Evolutionary conservation across 257 asterid genomes (phyloP).

Genomic region (Solanum bulbocastanum): DNA sequence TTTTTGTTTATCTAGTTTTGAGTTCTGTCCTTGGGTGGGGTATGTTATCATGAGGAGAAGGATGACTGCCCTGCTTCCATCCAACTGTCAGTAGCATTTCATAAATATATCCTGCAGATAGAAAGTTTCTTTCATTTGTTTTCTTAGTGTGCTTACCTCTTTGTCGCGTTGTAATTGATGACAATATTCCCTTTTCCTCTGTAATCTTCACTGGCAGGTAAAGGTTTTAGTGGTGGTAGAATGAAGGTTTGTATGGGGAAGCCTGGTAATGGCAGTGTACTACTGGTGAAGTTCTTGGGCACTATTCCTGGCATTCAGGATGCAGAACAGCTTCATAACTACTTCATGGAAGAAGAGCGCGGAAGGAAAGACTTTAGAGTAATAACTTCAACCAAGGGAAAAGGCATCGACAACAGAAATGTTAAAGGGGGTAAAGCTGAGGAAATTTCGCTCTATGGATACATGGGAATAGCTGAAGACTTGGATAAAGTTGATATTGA

Average conservation of each 20-base stretch:
- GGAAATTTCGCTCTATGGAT: slow-evolving; percentile 17
- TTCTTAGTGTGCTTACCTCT: not conserved
- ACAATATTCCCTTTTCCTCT: not conserved
- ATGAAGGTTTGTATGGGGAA: slow-evolving; percentile 17
- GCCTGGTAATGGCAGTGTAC: slow-evolving; percentile 12
- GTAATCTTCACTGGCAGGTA: slow-evolving; percentile 11
- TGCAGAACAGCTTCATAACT: slow-evolving; percentile 25
- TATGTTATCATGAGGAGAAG: not conserved
- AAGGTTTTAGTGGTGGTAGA: slow-evolving; percentile 16
- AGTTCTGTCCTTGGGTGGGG: not conserved
- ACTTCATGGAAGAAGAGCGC: slow-evolving; percentile 11
- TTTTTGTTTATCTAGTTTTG: not conserved
- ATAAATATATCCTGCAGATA: not conserved
- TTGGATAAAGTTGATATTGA: slow-evolving; percentile 26
- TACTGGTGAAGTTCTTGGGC: slow-evolving; percentile 27
- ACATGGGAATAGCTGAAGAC: slow-evolving; percentile 28
- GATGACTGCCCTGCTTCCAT: not conserved
- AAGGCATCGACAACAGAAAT: not conserved
- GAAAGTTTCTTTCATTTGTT: not conserved
- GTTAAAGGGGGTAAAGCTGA: not conserved
- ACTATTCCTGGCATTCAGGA: slow-evolving; percentile 16
- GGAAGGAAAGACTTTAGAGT: slow-evolving; percentile 16
- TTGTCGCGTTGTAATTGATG: not conserved
- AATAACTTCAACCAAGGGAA: not conserved
- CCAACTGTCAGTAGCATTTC: not conserved